A percentile compares a stretch with the other conserved stretches of the same genome.
These are phyloP conservation scores for Trichoderma virens DNA, from an alignment of 495 filamentous ascomycete genomes.

Conservation along the genomic window DNA sequence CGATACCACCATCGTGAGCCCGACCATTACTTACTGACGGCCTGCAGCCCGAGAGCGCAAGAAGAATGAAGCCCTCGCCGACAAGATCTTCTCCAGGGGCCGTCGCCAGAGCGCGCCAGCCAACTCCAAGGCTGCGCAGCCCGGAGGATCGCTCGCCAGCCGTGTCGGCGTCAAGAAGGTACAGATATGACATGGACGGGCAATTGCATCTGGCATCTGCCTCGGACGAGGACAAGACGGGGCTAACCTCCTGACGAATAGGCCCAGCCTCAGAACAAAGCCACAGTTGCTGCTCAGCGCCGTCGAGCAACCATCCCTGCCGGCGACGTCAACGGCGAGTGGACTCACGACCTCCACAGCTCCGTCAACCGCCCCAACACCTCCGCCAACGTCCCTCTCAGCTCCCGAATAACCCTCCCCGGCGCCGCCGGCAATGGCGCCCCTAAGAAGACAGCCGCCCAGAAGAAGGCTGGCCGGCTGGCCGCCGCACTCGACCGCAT, in stretches of 20 bases:
- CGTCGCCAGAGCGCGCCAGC: slow-evolving; percentile 52
- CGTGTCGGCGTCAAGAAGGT: slow-evolving; percentile 72
- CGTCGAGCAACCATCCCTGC: slow-evolving; percentile 14
- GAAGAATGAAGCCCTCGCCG: slow-evolving; percentile 63
- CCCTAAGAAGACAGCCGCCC: slow-evolving; percentile 13
- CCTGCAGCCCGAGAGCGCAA: slow-evolving; percentile 56
- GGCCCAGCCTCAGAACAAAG: neutral
- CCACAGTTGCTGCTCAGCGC: neutral
- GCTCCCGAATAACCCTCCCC: slow-evolving; percentile 34
- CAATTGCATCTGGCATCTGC: neutral
- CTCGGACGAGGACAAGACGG: neutral
- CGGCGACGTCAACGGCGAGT: slow-evolving; percentile 46
- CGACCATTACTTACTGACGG: neutral
- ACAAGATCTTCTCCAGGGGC: slow-evolving; percentile 59
- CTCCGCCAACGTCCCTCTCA: slow-evolving; percentile 19
- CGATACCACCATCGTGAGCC: neutral
- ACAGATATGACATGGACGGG: slow-evolving; percentile 5
- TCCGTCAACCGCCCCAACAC: slow-evolving; percentile 23
- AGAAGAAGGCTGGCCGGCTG: slow-evolving; percentile 18
- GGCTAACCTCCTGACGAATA: neutral
- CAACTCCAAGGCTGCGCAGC: slow-evolving; percentile 33
- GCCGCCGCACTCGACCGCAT: slow-evolving; percentile 11
- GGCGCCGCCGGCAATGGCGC: slow-evolving; percentile 16
- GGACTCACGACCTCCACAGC: slow-evolving; percentile 50
- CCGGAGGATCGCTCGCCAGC: slow-evolving; percentile 57